Conservation (phyloP, 1,139 yeast genomes). For the Candida pseudoviswanathii region DNA sequence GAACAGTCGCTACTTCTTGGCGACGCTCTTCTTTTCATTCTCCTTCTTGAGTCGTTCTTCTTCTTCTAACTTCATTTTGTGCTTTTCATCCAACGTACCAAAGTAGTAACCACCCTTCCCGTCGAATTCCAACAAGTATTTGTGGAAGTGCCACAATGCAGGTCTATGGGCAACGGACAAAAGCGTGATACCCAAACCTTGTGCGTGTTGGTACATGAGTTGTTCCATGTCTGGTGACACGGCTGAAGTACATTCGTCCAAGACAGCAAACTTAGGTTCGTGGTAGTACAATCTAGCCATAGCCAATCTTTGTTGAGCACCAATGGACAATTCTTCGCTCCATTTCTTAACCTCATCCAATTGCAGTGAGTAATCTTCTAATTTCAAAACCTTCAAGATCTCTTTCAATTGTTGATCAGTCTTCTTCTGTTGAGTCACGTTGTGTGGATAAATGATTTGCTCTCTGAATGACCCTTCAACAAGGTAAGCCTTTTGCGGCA, state of each 20-base stretch:
- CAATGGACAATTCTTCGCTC: slow-evolving; percentile 86
- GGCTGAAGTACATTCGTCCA: slow-evolving; percentile 95
- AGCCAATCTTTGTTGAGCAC: slow-evolving; percentile 92
- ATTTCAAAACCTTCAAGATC: slow-evolving; percentile 60
- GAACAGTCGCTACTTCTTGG: not conserved
- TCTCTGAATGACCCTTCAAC: slow-evolving; percentile 75
- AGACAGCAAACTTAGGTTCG: slow-evolving; percentile 87
- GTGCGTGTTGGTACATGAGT: slow-evolving; percentile 85
- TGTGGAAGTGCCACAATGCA: slow-evolving; percentile 91
- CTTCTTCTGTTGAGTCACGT: slow-evolving; percentile 56
- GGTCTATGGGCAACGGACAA: slow-evolving; percentile 92
- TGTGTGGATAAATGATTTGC: slow-evolving; percentile 86
- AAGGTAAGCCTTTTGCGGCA: slow-evolving; percentile 91
- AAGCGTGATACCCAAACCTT: slow-evolving; percentile 75
- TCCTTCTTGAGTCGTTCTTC: slow-evolving; percentile 45
- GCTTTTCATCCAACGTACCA: slow-evolving; percentile 67
- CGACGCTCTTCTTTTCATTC: slow-evolving; percentile 36
- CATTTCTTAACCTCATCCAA: slow-evolving; percentile 77
- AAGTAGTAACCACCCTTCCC: slow-evolving; percentile 79
- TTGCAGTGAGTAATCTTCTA: slow-evolving; percentile 50
- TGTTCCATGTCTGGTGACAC: slow-evolving; percentile 91
- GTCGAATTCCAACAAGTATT: slow-evolving; percentile 77
- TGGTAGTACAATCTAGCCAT: slow-evolving; percentile 93
- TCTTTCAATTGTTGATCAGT: slow-evolving; percentile 65
- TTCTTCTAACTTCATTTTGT: slow-evolving; percentile 68